Percentiles rank a stretch among this genome's conserved stretches.
phyloP scores from a whole-genome alignment of 495 filamentous ascomycete genomes.

The Talaromyces proteolyticus region DNA sequence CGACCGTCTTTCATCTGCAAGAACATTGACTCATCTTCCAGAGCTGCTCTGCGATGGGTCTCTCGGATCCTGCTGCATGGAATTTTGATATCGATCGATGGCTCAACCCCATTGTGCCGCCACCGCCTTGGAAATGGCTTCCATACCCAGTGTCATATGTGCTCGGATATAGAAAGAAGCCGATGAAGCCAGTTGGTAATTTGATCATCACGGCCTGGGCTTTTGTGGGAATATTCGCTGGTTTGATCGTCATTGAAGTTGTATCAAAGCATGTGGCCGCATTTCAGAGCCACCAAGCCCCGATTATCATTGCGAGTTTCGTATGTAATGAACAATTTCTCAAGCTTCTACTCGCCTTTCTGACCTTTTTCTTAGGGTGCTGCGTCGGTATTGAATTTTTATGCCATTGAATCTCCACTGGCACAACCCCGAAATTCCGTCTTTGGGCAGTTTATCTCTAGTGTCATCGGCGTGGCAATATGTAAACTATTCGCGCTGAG shows the following conservation, averaged over 20 bases:
- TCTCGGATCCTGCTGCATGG: constrained; percentile 18
- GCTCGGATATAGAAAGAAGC: constrained; percentile 30
- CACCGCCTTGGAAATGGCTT: constrained; percentile 31
- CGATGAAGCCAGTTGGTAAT: constrained; percentile 27
- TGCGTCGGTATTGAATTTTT: constrained; percentile 70
- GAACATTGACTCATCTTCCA: no score
- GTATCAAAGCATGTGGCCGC: constrained; percentile 32
- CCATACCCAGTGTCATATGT: constrained; percentile 33
- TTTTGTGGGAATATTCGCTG: constrained; percentile 37
- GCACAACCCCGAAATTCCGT: constrained; percentile 77
- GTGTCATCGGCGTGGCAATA: constrained; percentile 59
- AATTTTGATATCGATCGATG: constrained; percentile 63
- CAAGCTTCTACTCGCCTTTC: no score
- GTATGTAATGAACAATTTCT: constrained; percentile 17
- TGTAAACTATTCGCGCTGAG: constrained; percentile 67
- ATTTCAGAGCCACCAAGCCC: constrained; percentile 28
- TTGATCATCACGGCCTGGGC: constrained; percentile 35
- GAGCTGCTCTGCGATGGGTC: no score
- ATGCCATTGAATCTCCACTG: constrained; percentile 72
- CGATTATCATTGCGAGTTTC: constrained; percentile 36
- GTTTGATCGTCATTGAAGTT: constrained; percentile 33
- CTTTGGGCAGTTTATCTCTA: constrained; percentile 63
- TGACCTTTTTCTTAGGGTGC: constrained; percentile 55
- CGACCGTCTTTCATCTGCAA: not conserved
- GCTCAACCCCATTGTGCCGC: constrained; percentile 56